phyloP scores from a whole-genome alignment of 257 asterid genomes.

The Gentiana macrophylla region DNA sequence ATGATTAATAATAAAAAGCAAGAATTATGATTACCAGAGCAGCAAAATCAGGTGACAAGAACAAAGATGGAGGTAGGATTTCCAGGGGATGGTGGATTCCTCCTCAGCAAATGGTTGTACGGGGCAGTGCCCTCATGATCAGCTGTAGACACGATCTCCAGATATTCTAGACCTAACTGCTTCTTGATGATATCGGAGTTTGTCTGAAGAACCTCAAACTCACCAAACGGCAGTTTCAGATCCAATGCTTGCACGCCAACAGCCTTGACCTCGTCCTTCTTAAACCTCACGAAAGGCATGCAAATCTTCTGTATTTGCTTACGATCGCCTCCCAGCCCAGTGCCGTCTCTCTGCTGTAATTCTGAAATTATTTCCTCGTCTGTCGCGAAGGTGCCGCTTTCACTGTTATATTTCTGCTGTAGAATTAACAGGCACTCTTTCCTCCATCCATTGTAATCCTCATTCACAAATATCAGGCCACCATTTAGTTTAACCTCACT shows the following conservation, averaged over 20 bases:
- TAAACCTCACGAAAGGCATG: constrained; percentile 89
- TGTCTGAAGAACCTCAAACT: constrained; percentile 55
- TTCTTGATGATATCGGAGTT: constrained; percentile 46
- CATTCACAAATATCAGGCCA: constrained; percentile 63
- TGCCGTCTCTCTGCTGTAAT: constrained; percentile 42
- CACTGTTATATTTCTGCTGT: constrained; percentile 38
- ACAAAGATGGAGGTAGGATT: constrained; percentile 61
- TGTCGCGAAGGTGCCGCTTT: constrained; percentile 44
- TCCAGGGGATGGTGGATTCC: constrained; percentile 83
- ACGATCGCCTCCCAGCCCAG: constrained; percentile 48
- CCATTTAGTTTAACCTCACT: constrained; percentile 39
- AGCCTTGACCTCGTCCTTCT: constrained; percentile 60
- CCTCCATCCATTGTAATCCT: constrained; percentile 83
- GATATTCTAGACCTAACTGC: constrained; percentile 65
- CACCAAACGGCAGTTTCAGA: constrained; percentile 76
- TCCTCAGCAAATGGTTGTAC: constrained; percentile 37
- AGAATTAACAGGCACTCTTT: constrained; percentile 64
- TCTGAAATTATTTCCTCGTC: constrained; percentile 70
- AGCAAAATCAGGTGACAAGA: too few species aligned
- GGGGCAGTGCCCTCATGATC: constrained; percentile 49
- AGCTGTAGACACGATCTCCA: constrained; percentile 46
- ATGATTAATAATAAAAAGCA: too few species aligned
- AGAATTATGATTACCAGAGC: too few species aligned
- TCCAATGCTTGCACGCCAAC: constrained; percentile 76
- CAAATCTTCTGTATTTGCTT: constrained; percentile 68